Conservation (phyloP, 1,139 yeast genomes). For the Candida sanyaensis region DNA sequence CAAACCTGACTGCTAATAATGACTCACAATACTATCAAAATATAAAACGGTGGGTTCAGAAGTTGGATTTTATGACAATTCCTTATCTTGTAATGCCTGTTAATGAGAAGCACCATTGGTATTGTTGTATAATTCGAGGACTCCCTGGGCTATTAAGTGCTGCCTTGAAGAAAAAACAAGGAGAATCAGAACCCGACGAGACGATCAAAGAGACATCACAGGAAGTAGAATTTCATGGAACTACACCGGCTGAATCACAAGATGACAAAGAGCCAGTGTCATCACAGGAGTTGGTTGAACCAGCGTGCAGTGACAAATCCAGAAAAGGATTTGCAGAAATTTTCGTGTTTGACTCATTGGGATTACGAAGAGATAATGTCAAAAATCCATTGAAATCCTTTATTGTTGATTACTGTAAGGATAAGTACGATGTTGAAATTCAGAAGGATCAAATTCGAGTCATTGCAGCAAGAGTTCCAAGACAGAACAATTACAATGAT, state of each 20-base stretch:
- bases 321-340: slow-evolving; percentile 44
- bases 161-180: slow-evolving; percentile 9
- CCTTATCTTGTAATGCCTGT: slow-evolving; percentile 77
- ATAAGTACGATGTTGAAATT: slow-evolving; percentile 54
- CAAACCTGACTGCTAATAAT: slow-evolving; percentile 15
- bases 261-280: not conserved
- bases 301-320: not conserved
- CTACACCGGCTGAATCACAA: no score
- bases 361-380: slow-evolving; percentile 57
- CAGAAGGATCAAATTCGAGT: slow-evolving; percentile 43
- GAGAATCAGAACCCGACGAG: not conserved
- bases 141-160: slow-evolving; percentile 33
- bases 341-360: slow-evolving; percentile 77
- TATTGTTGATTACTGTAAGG: slow-evolving; percentile 70
- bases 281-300: no score
- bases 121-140: slow-evolving; percentile 66
- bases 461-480: slow-evolving; percentile 66
- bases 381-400: slow-evolving; percentile 60
- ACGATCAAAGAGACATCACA: no score
- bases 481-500: slow-evolving; percentile 86
- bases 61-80: slow-evolving; percentile 62
- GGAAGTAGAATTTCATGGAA: no score
- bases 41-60: slow-evolving; percentile 78
- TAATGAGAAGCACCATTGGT: slow-evolving; percentile 86
- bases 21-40: slow-evolving; percentile 53